Evolutionary conservation across 1,284 basidiomycete genomes (phyloP).

Genomic region (Ustilago shanxiensis): DNA sequence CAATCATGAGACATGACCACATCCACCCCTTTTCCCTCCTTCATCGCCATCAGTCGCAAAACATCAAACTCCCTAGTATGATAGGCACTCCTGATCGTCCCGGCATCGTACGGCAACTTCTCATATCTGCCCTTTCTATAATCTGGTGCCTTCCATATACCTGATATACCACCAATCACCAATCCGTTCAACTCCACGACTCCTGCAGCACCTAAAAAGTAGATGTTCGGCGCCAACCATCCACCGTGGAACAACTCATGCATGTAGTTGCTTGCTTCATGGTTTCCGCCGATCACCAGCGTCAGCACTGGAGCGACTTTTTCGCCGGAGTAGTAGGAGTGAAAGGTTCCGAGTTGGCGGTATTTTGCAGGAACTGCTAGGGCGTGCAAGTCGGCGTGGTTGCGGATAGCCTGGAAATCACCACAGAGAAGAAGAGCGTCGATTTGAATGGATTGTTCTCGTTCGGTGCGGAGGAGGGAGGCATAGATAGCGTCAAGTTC

Average conservation of each 20-base stretch:
- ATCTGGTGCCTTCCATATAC: conserved; percentile 89
- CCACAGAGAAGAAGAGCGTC: conserved; percentile 88
- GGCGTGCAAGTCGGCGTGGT: conserved; percentile 84
- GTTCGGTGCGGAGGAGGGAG: conserved; percentile 78
- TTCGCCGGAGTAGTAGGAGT: conserved; percentile 87
- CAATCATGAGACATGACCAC: conserved; percentile 97
- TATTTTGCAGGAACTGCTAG: conserved; percentile 94
- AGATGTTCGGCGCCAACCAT: conserved; percentile 92
- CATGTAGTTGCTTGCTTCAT: conserved; percentile 96
- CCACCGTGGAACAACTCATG: conserved; percentile 83
- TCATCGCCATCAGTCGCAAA: conserved; percentile 82
- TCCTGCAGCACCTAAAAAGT: conserved; percentile 93
- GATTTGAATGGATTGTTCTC: conserved; percentile 77
- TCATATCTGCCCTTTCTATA: conserved; percentile 75
- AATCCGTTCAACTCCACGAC: conserved; percentile 84
- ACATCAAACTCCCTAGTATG: conserved; percentile 91
- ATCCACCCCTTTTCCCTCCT: conserved; percentile 71
- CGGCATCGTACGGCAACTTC: conserved; percentile 77
- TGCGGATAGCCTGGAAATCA: conserved; percentile 92
- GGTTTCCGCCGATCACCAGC: conserved; percentile 95
- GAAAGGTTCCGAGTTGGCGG: conserved; percentile 78
- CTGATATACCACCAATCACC: conserved; percentile 88
- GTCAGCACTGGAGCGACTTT: conserved; percentile 87
- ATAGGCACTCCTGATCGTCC: conserved; percentile 85
- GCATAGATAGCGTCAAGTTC: conserved; percentile 78